phyloP scores from a whole-genome alignment of 768 basidiomycete genomes.

The Trametes cinnabarina region DNA sequence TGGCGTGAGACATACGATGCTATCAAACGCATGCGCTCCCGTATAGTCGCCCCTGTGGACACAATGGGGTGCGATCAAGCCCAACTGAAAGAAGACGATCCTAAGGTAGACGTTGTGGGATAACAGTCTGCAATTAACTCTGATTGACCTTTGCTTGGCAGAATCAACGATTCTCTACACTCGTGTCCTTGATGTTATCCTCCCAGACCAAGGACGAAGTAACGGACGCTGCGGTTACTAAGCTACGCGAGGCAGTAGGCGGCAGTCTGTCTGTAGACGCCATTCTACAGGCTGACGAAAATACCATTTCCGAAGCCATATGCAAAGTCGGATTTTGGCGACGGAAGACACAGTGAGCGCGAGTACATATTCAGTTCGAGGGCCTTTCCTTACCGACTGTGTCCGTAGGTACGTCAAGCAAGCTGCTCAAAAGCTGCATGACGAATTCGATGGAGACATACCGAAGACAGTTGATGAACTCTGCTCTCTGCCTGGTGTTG shows the following conservation, averaged over 20 bases:
- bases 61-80: conserved; percentile 86
- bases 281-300: conserved; percentile 60
- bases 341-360: conserved; percentile 72
- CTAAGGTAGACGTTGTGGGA: conserved; percentile 45
- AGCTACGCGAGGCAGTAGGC: conserved; percentile 70
- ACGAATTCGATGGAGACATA: conserved; percentile 79
- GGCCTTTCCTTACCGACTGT: too few species aligned
- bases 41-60: conserved; percentile 82
- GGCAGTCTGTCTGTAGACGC: conserved; percentile 77
- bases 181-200: conserved; percentile 92
- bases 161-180: conserved; percentile 80
- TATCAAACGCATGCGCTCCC: conserved; percentile 75
- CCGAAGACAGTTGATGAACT: conserved; percentile 88
- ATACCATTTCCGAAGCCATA: conserved; percentile 71
- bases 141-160: conserved; percentile 28
- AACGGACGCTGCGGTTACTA: conserved; percentile 73
- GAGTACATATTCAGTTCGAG: neutral
- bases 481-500: conserved; percentile 85
- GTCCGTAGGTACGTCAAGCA: conserved; percentile 65
- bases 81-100: conserved; percentile 59
- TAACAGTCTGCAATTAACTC: conserved; percentile 1
- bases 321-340: conserved; percentile 93
- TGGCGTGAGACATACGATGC: conserved; percentile 54
- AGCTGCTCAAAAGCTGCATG: conserved; percentile 64
- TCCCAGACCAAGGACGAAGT: conserved; percentile 95